Base-by-base conservation (phyloP, 2,329 filamentous ascomycete genomes). In the Sporothrix schenckii region DNA sequence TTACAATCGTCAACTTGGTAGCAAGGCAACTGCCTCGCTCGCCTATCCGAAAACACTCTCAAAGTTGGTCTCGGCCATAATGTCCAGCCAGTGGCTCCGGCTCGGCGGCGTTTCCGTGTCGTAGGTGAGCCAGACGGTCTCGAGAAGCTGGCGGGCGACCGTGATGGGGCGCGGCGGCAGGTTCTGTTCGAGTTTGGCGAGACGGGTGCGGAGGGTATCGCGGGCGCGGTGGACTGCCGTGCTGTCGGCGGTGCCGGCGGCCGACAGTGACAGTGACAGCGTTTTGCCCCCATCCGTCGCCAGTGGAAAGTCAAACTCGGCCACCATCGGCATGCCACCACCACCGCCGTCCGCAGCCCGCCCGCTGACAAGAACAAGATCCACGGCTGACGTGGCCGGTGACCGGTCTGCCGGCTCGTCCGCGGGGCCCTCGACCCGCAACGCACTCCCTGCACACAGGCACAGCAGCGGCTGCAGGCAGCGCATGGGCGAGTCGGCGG, bases 41-140 rank as follows among this genome's bases (percentile, higher is more conserved):
- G 9, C 13, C 6, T 27, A 73, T 5, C 72, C 72, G 69, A 73
- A 73, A 13, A 73, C 72, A 50, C 68, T 73, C 50, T 72, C 72
- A 67, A 70, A 72, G 4, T 69, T 68, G 1, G 68, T 69, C 44
- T 70, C 70, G 0, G 65, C 66, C 72, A 74, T 72, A 7, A 74
- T 72, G 27, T 74, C 73, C 41, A 74, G 65, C 73, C 73, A 74
- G 66, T 73, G 72, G 41, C 68, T 70, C 1, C 67, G 61, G 34
- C n/a, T 41, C 44, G 69, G 49, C 0, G 76, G 75, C 4, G 74
- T 71, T 44, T 81, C 79, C 1, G 69, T 72, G 47, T 82, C 80
- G 30, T 82, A 82, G 0, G 78, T 77, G 1, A 77, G 75, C 80
- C 80, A 82, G 2, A 82, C 77, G 0, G 79, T 77, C n/a, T 76